Conservation (phyloP, 2,329 filamentous ascomycete genomes). For the Apiospora rasikravindrae region DNA sequence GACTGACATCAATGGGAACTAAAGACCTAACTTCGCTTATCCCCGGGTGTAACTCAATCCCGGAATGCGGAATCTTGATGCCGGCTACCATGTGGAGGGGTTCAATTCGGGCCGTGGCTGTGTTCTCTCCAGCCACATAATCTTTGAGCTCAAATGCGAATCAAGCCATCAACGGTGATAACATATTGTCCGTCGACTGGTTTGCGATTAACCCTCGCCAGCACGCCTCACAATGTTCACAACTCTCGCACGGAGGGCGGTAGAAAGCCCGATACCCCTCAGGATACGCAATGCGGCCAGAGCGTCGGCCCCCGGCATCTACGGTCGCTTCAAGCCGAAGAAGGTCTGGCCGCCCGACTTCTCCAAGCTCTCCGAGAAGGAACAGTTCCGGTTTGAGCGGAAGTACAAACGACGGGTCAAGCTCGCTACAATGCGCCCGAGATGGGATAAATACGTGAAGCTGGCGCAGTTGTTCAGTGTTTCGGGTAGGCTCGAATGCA, state of each 20-base stretch:
- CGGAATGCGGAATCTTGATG: too few relatives aligned
- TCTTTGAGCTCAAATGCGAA: neutral
- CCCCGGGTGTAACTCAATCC: neutral
- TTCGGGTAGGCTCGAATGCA: constrained; percentile 51
- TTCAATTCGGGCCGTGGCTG: neutral
- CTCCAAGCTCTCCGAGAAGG: constrained; percentile 68
- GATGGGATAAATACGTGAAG: constrained; percentile 51
- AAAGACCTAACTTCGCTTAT: neutral
- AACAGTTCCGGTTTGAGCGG: constrained; percentile 80
- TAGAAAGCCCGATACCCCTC: constrained; percentile 37
- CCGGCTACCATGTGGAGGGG: too few relatives aligned
- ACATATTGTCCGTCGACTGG: neutral
- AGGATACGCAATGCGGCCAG: constrained; percentile 28
- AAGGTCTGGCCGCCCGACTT: constrained; percentile 83
- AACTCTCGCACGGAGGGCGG: constrained; percentile 49
- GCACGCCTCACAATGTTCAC: constrained; percentile 47
- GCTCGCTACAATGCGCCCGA: constrained; percentile 38
- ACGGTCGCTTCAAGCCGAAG: constrained; percentile 68
- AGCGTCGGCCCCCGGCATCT: constrained; percentile 40
- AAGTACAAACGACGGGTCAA: constrained; percentile 74
- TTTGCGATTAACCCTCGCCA: neutral
- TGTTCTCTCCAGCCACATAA: neutral
- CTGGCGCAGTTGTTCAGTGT: constrained; percentile 67
- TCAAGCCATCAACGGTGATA: neutral
- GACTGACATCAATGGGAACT: too few relatives aligned